Percentiles rank a stretch among this genome's conserved stretches.
phyloP scores from a whole-genome alignment of 768 basidiomycete species.

The Hydnomerulius pinastri region DNA sequence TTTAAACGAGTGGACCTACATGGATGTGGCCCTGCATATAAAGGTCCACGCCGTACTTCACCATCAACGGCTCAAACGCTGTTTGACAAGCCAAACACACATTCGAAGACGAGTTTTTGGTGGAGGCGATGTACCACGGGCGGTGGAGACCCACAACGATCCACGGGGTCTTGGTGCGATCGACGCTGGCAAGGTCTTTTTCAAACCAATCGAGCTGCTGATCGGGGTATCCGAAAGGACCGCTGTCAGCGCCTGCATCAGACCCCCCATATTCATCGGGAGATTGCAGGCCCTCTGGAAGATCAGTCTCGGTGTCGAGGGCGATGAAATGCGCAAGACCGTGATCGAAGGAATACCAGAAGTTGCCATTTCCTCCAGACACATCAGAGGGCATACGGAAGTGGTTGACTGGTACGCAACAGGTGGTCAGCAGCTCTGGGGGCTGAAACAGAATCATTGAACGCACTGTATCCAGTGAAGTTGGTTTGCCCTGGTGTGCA shows the following conservation, averaged over 20 bases:
- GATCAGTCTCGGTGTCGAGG: constrained; percentile 25
- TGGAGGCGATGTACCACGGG: constrained; percentile 23
- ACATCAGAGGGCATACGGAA: constrained; percentile 28
- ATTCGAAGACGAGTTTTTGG: constrained; percentile 3
- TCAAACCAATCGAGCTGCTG: constrained; percentile 31
- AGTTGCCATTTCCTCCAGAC: constrained; percentile 27
- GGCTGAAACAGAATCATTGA: not conserved
- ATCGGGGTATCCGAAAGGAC: constrained; percentile 30
- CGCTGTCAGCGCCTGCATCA: constrained; percentile 20
- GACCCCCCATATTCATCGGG: constrained; percentile 25
- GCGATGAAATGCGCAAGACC: constrained; percentile 30
- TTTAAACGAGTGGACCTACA: constrained; percentile 8
- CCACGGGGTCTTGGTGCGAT: constrained; percentile 29
- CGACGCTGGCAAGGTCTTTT: constrained; percentile 22
- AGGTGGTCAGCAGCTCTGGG: not conserved
- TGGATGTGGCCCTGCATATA: constrained; percentile 32
- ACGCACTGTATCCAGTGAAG: constrained; percentile 32
- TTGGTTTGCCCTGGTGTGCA: constrained; percentile 27
- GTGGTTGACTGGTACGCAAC: constrained; percentile 22
- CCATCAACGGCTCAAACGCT: constrained; percentile 31
- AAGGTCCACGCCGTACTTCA: constrained; percentile 31
- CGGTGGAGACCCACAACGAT: constrained; percentile 29
- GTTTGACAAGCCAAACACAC: constrained; percentile 22
- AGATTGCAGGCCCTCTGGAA: constrained; percentile 25
- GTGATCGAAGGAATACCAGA: constrained; percentile 35